A percentile compares a stretch with the other conserved stretches of the same genome.
phyloP scores from a whole-genome alignment of 2,329 filamentous ascomycete genomes.

The Penicillium sp. region DNA sequence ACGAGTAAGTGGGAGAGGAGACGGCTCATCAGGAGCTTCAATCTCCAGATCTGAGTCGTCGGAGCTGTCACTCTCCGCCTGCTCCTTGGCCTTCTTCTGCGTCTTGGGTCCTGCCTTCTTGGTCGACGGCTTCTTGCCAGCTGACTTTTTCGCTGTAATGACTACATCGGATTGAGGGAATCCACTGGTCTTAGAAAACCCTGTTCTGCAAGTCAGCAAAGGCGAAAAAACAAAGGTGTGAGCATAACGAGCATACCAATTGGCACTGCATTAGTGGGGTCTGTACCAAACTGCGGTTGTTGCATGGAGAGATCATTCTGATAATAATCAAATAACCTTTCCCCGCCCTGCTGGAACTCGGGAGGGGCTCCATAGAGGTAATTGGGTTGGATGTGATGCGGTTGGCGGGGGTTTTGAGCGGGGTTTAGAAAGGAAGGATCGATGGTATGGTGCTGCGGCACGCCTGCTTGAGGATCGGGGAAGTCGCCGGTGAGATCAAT shows the following conservation, averaged over 20 bases:
- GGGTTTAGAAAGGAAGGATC: conserved; percentile 41
- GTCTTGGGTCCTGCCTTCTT: conserved; percentile 13
- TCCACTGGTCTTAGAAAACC: neutral
- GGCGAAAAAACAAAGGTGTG: neutral
- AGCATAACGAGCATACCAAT: conserved; percentile 2
- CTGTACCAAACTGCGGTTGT: conserved; percentile 12
- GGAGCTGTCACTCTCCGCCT: conserved; percentile 51
- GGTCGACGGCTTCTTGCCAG: conserved; percentile 22
- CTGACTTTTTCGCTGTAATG: conserved; percentile 18
- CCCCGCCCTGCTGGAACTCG: conserved; percentile 27
- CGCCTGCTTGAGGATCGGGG: conserved; percentile 17
- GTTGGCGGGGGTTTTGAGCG: conserved; percentile 19
- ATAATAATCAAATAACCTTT: conserved; percentile 28
- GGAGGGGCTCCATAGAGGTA: conserved; percentile 29
- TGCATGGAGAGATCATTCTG: conserved; percentile 29
- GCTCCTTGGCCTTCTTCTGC: conserved; percentile 26
- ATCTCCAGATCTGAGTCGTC: conserved; percentile 52
- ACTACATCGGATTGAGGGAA: conserved; percentile 9
- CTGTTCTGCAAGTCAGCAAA: neutral
- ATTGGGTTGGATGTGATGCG: conserved; percentile 26
- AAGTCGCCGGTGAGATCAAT: conserved; percentile 35
- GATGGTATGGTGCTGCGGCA: conserved; percentile 38
- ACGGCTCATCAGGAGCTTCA: conserved; percentile 53
- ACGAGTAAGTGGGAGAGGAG: conserved; percentile 54
- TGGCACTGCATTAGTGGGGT: neutral